phyloP scores from a whole-genome alignment of 768 basidiomycete species.

The Omphalotus guepiniiformis region DNA sequence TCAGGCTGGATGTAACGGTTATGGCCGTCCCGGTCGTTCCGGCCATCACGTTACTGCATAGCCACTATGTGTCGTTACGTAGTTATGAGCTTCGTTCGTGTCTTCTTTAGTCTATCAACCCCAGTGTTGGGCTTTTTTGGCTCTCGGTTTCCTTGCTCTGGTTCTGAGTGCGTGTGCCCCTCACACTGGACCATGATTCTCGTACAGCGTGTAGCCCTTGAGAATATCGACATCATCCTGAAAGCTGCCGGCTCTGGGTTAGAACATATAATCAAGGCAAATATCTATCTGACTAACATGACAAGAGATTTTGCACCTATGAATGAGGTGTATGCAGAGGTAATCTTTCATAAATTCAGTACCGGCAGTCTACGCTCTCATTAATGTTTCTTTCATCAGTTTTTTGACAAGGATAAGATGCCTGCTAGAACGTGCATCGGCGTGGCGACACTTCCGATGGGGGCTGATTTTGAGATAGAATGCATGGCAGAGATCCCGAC shows the following conservation, averaged over 20 bases:
- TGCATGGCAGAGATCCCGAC: constrained; percentile 45
- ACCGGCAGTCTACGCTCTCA: background rate
- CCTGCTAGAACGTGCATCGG: constrained; percentile 60
- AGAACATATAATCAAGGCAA: constrained; percentile 39
- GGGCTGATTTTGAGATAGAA: constrained; percentile 58
- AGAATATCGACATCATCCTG: constrained; percentile 37
- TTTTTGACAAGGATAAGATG: constrained; percentile 38
- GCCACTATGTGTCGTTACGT: no score
- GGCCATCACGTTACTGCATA: no score
- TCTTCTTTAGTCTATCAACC: no score
- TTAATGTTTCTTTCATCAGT: constrained; percentile 27
- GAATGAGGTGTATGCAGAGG: constrained; percentile 37
- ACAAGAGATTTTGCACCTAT: constrained; percentile 30
- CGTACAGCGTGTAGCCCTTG: constrained; percentile 32
- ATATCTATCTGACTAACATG: constrained; percentile 37
- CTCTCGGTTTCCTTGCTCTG: no score
- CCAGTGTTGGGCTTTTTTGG: no score
- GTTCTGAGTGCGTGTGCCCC: no score
- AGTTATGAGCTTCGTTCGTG: no score
- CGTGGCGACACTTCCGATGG: constrained; percentile 47
- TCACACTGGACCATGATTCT: no score
- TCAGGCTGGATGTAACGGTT: no score
- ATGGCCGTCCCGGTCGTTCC: no score
- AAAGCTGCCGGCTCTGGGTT: constrained; percentile 37
- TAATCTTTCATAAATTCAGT: constrained; percentile 8